Conservation (phyloP, 176 grass and related monocot species). For the Pontederia paniculata region DNA sequence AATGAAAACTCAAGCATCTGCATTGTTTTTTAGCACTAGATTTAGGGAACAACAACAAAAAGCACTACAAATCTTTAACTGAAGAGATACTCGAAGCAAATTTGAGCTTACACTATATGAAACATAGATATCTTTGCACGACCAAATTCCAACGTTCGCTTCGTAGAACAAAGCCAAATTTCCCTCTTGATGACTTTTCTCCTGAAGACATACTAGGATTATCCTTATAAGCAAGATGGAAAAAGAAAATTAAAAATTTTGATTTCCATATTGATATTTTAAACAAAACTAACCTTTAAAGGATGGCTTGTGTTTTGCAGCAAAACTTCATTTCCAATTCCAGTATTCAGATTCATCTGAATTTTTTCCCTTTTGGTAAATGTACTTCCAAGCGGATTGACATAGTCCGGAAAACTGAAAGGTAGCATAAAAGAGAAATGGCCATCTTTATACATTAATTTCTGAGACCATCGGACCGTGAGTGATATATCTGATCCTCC, state of each 20-base stretch:
- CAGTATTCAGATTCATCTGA: constrained; percentile 65
- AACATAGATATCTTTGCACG: constrained; percentile 66
- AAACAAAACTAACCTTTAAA: constrained; percentile 56
- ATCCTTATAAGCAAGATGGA: neutral
- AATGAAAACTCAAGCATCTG: too few species aligned
- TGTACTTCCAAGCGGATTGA: constrained; percentile 67
- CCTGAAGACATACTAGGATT: constrained; percentile 36
- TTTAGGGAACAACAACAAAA: too few species aligned
- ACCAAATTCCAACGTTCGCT: constrained; percentile 77
- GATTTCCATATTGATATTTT: constrained; percentile 1
- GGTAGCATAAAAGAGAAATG: constrained; percentile 64
- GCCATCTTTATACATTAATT: constrained; percentile 59
- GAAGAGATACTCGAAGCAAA: neutral
- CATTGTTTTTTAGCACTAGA: too few species aligned
- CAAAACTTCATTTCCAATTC: constrained; percentile 66
- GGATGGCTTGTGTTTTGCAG: constrained; percentile 71
- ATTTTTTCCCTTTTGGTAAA: constrained; percentile 89
- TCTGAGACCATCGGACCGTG: constrained; percentile 85
- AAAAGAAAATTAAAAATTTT: neutral
- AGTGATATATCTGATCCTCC: constrained; percentile 74
- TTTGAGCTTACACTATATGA: constrained; percentile 65
- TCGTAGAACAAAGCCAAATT: constrained; percentile 76
- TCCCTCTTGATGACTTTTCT: constrained; percentile 60
- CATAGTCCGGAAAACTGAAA: constrained; percentile 71
- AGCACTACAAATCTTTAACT: too few species aligned